phyloP scores from a whole-genome alignment of 495 filamentous ascomycete genomes.

The Penicillium verhagenii region DNA sequence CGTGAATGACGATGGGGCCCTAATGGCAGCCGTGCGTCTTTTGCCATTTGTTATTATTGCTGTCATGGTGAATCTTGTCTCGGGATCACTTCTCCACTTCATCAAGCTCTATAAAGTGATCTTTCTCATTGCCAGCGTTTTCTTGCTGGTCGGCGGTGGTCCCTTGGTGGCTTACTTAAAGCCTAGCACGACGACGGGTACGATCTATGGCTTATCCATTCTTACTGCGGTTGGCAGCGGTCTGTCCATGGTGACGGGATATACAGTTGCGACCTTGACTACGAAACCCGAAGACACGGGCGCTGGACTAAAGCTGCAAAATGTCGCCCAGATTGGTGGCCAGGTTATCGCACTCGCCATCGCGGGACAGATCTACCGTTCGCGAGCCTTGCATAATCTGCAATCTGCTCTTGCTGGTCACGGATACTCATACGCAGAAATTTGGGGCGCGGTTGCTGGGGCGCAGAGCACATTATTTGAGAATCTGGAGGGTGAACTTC shows the following conservation, averaged over 20 bases:
- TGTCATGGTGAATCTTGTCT: constrained; percentile 4
- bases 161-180: neutral
- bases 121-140: constrained; percentile 36
- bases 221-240: constrained; percentile 46
- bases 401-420: too few relatives aligned
- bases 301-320: neutral
- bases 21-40: constrained; percentile 1
- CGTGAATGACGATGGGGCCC: neutral
- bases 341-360: constrained; percentile 4
- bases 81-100: neutral
- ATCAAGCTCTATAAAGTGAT: constrained; percentile 10
- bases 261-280: constrained; percentile 1
- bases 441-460: too few relatives aligned
- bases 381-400: too few relatives aligned
- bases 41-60: constrained; percentile 7
- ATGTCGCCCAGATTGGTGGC: constrained; percentile 4
- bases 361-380: neutral
- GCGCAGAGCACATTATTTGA: too few relatives aligned
- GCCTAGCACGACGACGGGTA: constrained; percentile 23
- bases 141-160: neutral
- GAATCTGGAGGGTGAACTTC: too few relatives aligned
- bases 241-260: neutral
- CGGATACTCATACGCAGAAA: too few relatives aligned
- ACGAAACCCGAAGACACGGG: neutral
- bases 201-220: constrained; percentile 55